Conservation (phyloP, 1,139 yeast genomes). For the Pichia sp. region DNA sequence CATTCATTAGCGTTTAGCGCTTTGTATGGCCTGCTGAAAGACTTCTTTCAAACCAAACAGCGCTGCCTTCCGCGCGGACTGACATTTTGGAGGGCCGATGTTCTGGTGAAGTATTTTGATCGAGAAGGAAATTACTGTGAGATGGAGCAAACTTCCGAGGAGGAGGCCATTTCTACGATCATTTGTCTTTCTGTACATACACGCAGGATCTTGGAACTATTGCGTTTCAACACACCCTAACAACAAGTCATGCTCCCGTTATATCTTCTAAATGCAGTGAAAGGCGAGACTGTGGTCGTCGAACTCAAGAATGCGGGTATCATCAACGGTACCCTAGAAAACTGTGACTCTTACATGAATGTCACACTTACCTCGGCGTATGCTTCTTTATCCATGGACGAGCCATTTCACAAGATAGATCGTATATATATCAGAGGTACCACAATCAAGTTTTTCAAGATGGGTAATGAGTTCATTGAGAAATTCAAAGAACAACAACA, state of each 20-base stretch:
- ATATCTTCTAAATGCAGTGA: constrained; percentile 84
- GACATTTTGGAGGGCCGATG: neutral
- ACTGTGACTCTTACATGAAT: constrained; percentile 97
- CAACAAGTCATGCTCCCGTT: constrained; percentile 61
- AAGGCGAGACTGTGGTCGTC: constrained; percentile 81
- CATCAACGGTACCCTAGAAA: constrained; percentile 75
- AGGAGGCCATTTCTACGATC: too few species aligned
- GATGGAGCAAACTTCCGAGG: neutral
- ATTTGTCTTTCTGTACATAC: neutral
- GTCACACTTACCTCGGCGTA: constrained; percentile 75
- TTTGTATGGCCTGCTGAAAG: neutral
- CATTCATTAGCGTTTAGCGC: neutral
- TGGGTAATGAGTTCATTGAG: constrained; percentile 68
- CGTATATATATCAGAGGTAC: constrained; percentile 86
- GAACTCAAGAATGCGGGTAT: constrained; percentile 93
- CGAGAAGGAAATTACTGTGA: neutral
- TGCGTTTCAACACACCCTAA: neutral
- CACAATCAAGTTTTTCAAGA: constrained; percentile 63
- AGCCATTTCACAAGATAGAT: constrained; percentile 59
- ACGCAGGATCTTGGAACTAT: neutral
- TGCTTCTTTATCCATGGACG: constrained; percentile 65
- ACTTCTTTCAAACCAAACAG: neutral
- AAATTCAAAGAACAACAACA: constrained; percentile 58
- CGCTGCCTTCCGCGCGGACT: neutral
- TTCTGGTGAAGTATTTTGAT: neutral